Evolutionary conservation across 495 filamentous ascomycete genomes (phyloP), one percentile per base, ranked within the genome.

Genomic region (Hypoxylon perforatum): DNA sequence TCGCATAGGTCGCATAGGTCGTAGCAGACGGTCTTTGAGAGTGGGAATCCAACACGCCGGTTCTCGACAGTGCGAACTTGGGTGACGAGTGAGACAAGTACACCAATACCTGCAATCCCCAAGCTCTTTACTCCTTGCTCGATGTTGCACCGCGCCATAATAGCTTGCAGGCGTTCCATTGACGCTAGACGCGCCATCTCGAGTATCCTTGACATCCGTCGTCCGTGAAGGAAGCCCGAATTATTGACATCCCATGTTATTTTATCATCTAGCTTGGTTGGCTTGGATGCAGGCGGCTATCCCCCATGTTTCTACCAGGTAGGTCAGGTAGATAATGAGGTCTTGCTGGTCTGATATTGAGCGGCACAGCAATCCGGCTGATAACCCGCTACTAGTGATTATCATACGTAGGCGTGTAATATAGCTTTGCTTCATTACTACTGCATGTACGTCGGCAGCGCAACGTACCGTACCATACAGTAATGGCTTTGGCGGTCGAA

Each of bases 131-230:
- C 50, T 61, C 60, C 61, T 48, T 60, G 35, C 45, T 63, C 36
- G 36, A 61, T 52, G 65, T 68, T 57, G 64, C 61, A 64, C 55
- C 42, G 60, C 60, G 56, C 57, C 56, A 56, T 42, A 36, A 59
- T 55, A 61, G 36, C 44, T 56, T 57, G 65, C 60, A 57, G 55
- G 49, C 51, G 57, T 69, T 69, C 65, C 60, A 69, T 63, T 60
- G 65, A 64, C 61, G 57, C 61, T 55, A 64, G 61, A 69, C 66
- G 63, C 66, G 61, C 66, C 57, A 67, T 67, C 56, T 49, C 41
- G 57, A 4, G 28, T 50, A 66, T 57, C 64, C 64, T 46, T 48
- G 39, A 51, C 22, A 47, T 46, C 66, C 56, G 57, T 61, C 30
- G 2, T 33, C 30, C 30, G 30, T 65, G 51, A 36, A 51, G 50